Percentiles rank a stretch among this genome's conserved stretches.
Evolutionary conservation across 2,329 filamentous ascomycete species (phyloP).

Genomic region (Aspergillus ibericus): DNA sequence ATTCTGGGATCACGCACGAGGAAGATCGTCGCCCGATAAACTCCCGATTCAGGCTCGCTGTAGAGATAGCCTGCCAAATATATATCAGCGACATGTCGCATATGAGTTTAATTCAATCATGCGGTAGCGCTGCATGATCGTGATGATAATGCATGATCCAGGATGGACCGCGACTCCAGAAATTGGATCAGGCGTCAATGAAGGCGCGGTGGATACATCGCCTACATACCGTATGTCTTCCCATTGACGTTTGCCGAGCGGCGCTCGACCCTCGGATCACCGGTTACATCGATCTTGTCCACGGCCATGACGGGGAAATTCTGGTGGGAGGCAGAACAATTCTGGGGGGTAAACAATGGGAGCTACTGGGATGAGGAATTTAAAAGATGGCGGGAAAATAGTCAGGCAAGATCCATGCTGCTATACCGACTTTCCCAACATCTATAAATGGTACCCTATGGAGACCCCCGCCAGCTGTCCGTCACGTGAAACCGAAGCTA

Average conservation of each 20-base stretch:
- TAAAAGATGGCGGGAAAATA: too few species aligned
- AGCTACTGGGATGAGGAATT: background rate
- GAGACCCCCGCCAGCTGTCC: conserved; percentile 16
- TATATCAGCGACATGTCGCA: conserved; percentile 9
- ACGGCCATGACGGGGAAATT: conserved; percentile 45
- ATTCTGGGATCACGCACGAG: conserved; percentile 41
- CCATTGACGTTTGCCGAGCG: conserved; percentile 65
- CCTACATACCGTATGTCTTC: conserved; percentile 62
- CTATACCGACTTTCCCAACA: conserved; percentile 11
- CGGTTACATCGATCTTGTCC: conserved; percentile 62
- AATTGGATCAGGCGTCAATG: background rate
- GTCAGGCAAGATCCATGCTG: background rate
- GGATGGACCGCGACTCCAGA: background rate
- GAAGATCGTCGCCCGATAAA: conserved; percentile 55
- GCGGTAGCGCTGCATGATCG: background rate
- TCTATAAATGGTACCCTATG: conserved; percentile 13
- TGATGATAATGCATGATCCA: background rate
- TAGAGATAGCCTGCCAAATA: conserved; percentile 51
- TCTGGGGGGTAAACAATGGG: background rate
- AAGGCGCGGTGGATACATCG: background rate
- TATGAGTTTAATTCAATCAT: background rate
- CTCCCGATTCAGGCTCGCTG: conserved; percentile 45
- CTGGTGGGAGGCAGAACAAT: background rate
- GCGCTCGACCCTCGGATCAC: conserved; percentile 67
- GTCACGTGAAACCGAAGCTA: conserved; percentile 21